Evolutionary conservation across 345 rosid genomes (phyloP).

Genomic region (Microthlaspi erraticum): DNA sequence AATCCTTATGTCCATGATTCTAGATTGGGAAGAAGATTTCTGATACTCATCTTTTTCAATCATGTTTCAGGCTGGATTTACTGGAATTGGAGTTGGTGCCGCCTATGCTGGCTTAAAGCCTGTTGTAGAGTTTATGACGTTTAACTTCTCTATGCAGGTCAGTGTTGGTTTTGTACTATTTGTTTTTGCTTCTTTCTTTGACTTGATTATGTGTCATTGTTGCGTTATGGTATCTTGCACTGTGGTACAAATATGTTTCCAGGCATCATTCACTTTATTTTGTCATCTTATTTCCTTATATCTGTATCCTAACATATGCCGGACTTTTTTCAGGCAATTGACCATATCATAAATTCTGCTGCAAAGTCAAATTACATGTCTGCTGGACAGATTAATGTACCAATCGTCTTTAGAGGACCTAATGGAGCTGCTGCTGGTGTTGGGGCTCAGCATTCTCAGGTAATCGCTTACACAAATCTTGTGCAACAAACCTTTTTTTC

Average conservation of each 20-base stretch:
- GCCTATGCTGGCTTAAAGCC: slow-evolving; percentile 90
- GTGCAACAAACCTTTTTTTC: slow-evolving; percentile 5
- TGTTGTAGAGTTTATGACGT: slow-evolving; percentile 90
- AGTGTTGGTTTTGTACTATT: neutral
- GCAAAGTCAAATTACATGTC: slow-evolving; percentile 92
- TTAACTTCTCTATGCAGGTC: slow-evolving; percentile 98
- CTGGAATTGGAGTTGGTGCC: slow-evolving; percentile 97
- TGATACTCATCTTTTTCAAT: slow-evolving; percentile 14
- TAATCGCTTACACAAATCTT: slow-evolving; percentile 30
- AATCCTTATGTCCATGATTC: neutral
- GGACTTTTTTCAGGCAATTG: slow-evolving; percentile 69
- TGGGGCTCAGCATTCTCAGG: slow-evolving; percentile 98
- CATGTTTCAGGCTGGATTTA: slow-evolving; percentile 83
- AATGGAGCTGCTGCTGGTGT: slow-evolving; percentile 99
- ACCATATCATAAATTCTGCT: slow-evolving; percentile 89
- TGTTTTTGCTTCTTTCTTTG: slow-evolving; percentile 3
- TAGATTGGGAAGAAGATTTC: neutral
- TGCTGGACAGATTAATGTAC: slow-evolving; percentile 77
- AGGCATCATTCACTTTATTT: slow-evolving; percentile 4
- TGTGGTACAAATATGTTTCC: slow-evolving; percentile 18
- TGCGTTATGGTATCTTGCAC: neutral
- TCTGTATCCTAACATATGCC: neutral
- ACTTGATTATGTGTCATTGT: slow-evolving; percentile 22
- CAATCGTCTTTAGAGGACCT: slow-evolving; percentile 95
- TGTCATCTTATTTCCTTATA: neutral